Percentiles rank a stretch among this genome's conserved stretches.
phyloP scores from a whole-genome alignment of 495 filamentous ascomycete genomes.

The Aspergillus homomorphus region DNA sequence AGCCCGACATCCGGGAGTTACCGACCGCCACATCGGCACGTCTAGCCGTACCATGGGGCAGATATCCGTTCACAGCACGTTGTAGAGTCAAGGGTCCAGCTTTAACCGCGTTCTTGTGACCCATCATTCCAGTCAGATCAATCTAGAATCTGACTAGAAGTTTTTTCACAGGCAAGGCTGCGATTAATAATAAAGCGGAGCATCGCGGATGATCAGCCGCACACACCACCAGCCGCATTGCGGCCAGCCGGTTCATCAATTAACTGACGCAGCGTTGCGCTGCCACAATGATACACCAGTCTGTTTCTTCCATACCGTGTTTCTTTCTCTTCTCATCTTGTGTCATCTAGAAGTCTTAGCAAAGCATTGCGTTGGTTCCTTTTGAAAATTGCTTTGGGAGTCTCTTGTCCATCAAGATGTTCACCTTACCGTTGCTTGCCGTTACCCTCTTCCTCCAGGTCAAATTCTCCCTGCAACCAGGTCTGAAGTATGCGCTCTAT shows the following conservation, averaged over 20 bases:
- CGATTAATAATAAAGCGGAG: not conserved
- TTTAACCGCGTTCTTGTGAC: not conserved
- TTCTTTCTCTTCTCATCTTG: not conserved
- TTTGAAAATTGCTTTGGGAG: not conserved
- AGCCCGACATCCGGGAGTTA: no score
- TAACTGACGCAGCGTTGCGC: not conserved
- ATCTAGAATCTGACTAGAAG: not conserved
- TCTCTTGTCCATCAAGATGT: constrained; percentile 3
- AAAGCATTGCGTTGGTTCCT: not conserved
- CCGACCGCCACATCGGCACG: not conserved
- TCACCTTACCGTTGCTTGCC: constrained; percentile 15
- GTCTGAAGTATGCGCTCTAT: constrained; percentile 6
- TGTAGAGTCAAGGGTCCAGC: not conserved
- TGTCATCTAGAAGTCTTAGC: not conserved
- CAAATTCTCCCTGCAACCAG: constrained; percentile 6
- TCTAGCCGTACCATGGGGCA: not conserved
- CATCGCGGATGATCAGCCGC: not conserved
- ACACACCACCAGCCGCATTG: not conserved
- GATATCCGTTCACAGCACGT: not conserved
- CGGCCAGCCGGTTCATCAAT: not conserved
- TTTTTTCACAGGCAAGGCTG: not conserved
- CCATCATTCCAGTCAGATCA: not conserved
- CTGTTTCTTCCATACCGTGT: not conserved
- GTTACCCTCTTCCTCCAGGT: constrained; percentile 13
- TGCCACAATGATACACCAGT: not conserved